A percentile compares a stretch with the other conserved stretches of the same genome.
These are phyloP conservation scores for Brasenia schreberi DNA, from an alignment of 164 flowering plant species.

Conservation along the genomic window DNA sequence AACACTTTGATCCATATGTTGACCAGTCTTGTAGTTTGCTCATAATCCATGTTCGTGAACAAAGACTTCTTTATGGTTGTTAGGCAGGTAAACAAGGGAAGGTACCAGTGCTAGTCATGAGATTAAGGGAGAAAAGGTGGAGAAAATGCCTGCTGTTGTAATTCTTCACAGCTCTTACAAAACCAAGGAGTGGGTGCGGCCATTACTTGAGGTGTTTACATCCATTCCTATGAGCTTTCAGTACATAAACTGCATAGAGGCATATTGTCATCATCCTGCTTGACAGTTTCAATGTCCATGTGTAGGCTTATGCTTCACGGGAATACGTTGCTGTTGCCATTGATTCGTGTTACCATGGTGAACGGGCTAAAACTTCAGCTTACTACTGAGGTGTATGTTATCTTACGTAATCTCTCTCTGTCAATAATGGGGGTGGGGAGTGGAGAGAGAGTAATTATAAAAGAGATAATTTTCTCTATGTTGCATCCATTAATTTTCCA, in stretches of 20 bases:
- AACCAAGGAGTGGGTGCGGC: slow-evolving; percentile 90
- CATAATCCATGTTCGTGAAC: background rate
- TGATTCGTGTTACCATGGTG: slow-evolving; percentile 99
- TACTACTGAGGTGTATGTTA: slow-evolving; percentile 61
- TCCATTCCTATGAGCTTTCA: background rate
- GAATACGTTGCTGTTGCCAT: slow-evolving; percentile 79
- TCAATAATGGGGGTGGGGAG: too few species aligned
- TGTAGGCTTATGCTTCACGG: slow-evolving; percentile 92
- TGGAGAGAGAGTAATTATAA: too few species aligned
- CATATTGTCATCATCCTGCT: background rate
- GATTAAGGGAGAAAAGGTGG: slow-evolving; percentile 35
- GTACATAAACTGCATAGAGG: background rate
- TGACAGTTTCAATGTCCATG: background rate
- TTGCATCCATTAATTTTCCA: background rate
- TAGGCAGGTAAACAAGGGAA: slow-evolving; percentile 89
- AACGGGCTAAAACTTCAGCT: slow-evolving; percentile 57
- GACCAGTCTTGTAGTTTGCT: background rate
- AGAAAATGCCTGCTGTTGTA: slow-evolving; percentile 71
- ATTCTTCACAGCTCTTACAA: slow-evolving; percentile 82
- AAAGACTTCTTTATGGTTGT: background rate
- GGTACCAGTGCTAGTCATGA: slow-evolving; percentile 68
- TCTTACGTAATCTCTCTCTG: background rate
- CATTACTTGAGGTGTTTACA: slow-evolving; percentile 65
- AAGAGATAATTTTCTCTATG: background rate
- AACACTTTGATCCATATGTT: background rate